A percentile compares a stretch with the other conserved stretches of the same genome.
phyloP scores from a whole-genome alignment of 1,139 yeast genomes.

The Hyphopichia buzzinii region DNA sequence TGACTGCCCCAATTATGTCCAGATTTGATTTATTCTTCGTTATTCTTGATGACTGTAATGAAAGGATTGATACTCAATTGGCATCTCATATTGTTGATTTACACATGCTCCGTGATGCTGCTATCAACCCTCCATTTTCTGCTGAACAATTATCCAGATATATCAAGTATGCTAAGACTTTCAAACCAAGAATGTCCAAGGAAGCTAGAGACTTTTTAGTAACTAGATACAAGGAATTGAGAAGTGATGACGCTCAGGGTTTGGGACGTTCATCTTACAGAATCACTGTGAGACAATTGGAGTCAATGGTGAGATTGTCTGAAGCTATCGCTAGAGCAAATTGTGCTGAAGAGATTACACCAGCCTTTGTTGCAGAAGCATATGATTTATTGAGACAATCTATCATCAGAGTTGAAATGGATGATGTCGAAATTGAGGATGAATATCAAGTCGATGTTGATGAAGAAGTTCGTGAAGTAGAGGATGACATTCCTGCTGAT shows the following conservation, averaged over 20 bases:
- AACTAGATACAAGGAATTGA: constrained; percentile 76
- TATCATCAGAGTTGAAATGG: constrained; percentile 91
- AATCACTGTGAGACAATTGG: constrained; percentile 95
- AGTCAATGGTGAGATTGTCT: constrained; percentile 86
- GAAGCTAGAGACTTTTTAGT: constrained; percentile 81
- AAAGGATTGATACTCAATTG: constrained; percentile 80
- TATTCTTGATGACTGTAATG: constrained; percentile 92
- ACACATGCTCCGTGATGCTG: constrained; percentile 89
- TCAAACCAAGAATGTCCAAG: constrained; percentile 83
- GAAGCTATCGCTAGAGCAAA: constrained; percentile 98
- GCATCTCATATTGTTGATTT: constrained; percentile 92
- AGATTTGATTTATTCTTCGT: constrained; percentile 96
- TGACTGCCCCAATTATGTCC: constrained; percentile 99
- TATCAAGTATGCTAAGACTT: constrained; percentile 88
- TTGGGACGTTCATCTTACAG: constrained; percentile 84
- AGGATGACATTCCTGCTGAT: constrained; percentile 14
- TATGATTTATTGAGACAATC: constrained; percentile 87
- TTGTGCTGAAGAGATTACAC: constrained; percentile 86
- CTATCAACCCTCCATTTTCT: constrained; percentile 84
- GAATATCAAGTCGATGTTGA: constrained; percentile 71
- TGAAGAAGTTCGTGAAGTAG: constrained; percentile 33
- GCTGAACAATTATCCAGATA: constrained; percentile 88
- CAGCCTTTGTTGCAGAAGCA: constrained; percentile 90
- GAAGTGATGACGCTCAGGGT: constrained; percentile 93
- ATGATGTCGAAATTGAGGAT: constrained; percentile 83